Conservation (phyloP, 2,329 filamentous ascomycete species). For the Chrysoporthe puriensis region DNA sequence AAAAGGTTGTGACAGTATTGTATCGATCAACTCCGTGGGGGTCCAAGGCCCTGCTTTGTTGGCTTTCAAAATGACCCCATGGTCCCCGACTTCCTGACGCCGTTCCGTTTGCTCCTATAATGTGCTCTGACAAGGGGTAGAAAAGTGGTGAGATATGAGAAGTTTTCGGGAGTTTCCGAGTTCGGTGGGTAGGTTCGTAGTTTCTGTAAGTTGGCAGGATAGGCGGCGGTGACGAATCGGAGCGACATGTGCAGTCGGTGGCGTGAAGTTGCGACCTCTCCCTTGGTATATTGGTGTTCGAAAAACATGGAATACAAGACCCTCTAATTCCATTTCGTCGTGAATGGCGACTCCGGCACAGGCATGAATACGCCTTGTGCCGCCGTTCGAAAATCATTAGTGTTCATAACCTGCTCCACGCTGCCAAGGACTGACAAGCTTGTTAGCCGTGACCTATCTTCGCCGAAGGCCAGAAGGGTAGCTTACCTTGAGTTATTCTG, state of each 20-base stretch:
- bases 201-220: conserved; percentile 6
- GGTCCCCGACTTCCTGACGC: conserved; percentile 26
- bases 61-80: conserved; percentile 10
- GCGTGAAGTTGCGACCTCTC: conserved; percentile 17
- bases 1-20: conserved; percentile 21
- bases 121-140: conserved; percentile 25
- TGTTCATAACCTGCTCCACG: conserved; percentile 59
- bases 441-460: conserved; percentile 32
- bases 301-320: conserved; percentile 23
- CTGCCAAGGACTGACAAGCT: conserved; percentile 54
- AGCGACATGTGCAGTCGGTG: conserved; percentile 15
- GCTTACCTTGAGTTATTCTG: conserved; percentile 54
- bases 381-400: conserved; percentile 30
- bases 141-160: conserved; percentile 16
- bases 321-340: conserved; percentile 29
- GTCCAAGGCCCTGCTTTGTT: conserved; percentile 17
- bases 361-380: conserved; percentile 18
- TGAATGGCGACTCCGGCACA: conserved; percentile 26
- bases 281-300: conserved; percentile 27
- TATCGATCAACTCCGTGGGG: conserved; percentile 24
- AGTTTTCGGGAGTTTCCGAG: conserved; percentile 8
- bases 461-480: background rate
- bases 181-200: conserved; percentile 11
- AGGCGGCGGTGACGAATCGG: conserved; percentile 6
- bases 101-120: conserved; percentile 28